Base-by-base conservation (phyloP, 1,284 basidiomycete genomes). In the Macrocystidia cucumis region DNA sequence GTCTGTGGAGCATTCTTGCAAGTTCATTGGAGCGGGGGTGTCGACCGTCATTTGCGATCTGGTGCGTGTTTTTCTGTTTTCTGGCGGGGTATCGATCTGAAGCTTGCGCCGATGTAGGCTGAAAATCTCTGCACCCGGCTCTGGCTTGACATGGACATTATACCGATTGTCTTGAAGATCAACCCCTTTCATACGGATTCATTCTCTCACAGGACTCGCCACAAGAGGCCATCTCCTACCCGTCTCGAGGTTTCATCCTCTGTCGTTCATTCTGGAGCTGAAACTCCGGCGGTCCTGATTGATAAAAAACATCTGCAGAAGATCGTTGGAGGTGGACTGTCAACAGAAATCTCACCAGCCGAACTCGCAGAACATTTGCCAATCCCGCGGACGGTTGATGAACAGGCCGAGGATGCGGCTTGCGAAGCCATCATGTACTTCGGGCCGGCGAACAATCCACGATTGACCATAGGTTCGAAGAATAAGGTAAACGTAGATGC, bases 401-500 rank as follows among this genome's bases (percentile, higher is more conserved):
- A 88, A 52, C 84, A 87, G 57, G 81, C 84, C 23, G 85, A 88
- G 49, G 85, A 82, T 13, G 84, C 84, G 4, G 84, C 81, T 23
- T 79, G 85, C 50, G 88, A 88, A 54, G 77, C 74, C 49, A 60
- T 88, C 52, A 80, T 85, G 80, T 77, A 83, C 59, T 87, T 75
- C 48, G 84, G 82, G 14, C 84, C 84, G 11, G 69, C 69, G 46
- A 86, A 87, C 60, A 86, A 83, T 55, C 85, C 85, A 11, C 79
- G 84, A 48, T 65, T 88, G 24, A 74, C 64, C 48, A 88, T 88
- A 49, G 85, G 79, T 2, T 68, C 82, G 33, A 77, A 81, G 44
- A 88, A 87, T 56, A 80, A 87, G 51, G 84, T 88, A 45, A 72
- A 77, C 29, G 85, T 88, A 39, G 85, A 87, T 49, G 74, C 80